Conservation (phyloP, 371 early-diverging fungal genomes). For the Rhizopus microsporus region DNA sequence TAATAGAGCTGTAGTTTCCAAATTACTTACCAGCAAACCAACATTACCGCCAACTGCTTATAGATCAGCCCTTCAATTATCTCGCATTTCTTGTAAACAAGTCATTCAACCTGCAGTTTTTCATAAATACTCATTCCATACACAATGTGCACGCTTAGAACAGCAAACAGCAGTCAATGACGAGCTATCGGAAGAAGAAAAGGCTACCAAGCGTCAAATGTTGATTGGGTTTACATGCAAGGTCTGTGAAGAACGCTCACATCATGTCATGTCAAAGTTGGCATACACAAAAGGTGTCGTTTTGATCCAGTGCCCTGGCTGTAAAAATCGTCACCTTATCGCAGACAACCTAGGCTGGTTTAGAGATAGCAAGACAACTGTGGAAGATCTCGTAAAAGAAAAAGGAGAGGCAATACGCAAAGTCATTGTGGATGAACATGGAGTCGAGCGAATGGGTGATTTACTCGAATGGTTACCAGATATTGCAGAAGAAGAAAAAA, state of each 20-base stretch:
- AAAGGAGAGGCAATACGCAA: constrained; percentile 76
- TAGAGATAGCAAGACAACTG: constrained; percentile 67
- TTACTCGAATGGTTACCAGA: constrained; percentile 54
- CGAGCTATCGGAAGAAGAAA: constrained; percentile 9
- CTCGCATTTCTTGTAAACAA: not conserved
- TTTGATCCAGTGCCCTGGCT: constrained; percentile 89
- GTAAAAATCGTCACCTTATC: constrained; percentile 91
- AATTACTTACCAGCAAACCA: too few relatives aligned
- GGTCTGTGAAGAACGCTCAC: constrained; percentile 81
- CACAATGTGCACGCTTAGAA: not conserved
- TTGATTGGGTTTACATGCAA: constrained; percentile 94
- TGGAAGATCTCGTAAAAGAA: constrained; percentile 83
- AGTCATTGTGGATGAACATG: constrained; percentile 44
- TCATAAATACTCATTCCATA: constrained; percentile 4
- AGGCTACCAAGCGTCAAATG: constrained; percentile 61
- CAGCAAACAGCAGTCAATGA: not conserved
- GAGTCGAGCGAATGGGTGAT: constrained; percentile 31
- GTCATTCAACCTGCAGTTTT: not conserved
- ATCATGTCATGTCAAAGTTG: constrained; percentile 88
- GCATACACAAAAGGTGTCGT: constrained; percentile 93
- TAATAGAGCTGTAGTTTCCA: too few relatives aligned
- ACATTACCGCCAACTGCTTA: too few relatives aligned
- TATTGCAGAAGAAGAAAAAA: constrained; percentile 39
- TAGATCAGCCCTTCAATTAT: not conserved
- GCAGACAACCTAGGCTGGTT: constrained; percentile 97